Base-by-base conservation (phyloP, 768 basidiomycete genomes). In the Pleurotus salmoneostramineus region DNA sequence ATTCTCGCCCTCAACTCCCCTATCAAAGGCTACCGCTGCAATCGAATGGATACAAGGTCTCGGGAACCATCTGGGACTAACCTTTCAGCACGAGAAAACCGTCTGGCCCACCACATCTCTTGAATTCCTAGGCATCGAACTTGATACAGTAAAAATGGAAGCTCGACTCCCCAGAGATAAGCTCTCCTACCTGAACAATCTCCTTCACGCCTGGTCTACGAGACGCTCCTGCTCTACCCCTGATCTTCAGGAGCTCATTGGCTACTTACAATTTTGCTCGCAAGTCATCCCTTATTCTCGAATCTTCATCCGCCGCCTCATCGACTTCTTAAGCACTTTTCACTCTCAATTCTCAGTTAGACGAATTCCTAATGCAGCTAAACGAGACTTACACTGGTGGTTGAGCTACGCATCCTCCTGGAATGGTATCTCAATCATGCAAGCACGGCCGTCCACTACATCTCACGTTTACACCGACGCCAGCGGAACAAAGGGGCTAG, bases 331-430 rank as follows among this genome's bases (percentile, higher is more conserved):
- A 0, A 48, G 57, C 1, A 61, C 60, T 3, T 73, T 73, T 59
- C 27, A 50, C 0, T 64, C 68, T 1, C 45, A 62, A 0, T 67
- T 64, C 57, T 5, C 62, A 0, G 31, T 32, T n/a, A 66, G 63
- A 4, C 62, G 62, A 31, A 66, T 76, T n/a, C 67, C 72, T 2
- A 44, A 50, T 0, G 56, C 56, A 3, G 64, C 60, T 0, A 56
- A 42, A 1, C 45, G 56, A 5, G 69, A 75, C 60, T 46, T 77
- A 0, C 47, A 43, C 10, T 77, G 74, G 75, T 77, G 74, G 72
- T 10, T 21, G 0, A 55, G 40, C 5, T 67, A 69, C 47, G 48
- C 62, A n/a, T n/a, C 58, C 0, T 10, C 58, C 0, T 75, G 70
- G 71, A 74, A 74, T 46, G 71, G 71, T 2, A 60, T 71, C n/a